Evolutionary conservation across 257 asterid genomes (phyloP), one percentile per base, ranked within the genome.

Genomic region (Ophiorrhiza pumila): DNA sequence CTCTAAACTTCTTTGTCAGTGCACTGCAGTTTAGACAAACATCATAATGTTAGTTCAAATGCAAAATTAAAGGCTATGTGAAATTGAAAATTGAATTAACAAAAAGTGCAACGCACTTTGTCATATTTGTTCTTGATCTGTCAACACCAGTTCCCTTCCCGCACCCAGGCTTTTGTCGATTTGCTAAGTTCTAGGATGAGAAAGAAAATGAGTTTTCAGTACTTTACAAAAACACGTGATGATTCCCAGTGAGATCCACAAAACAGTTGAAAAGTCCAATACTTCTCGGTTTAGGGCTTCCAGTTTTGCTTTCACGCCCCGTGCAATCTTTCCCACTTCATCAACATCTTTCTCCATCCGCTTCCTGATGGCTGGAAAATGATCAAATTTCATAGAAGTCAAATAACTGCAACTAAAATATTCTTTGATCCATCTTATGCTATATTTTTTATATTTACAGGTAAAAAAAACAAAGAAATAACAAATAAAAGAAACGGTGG

Each of bases 311-410:
- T 92, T 90, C 65, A 90, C 87, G 45, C 76, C 85, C 55, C 96
- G 93, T 41, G 96, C 92, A 78, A 85, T 80, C 83, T 90, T 90
- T 57, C 93, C 92, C 73, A 88, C 97, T 85, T 92, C 96, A 73
- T 90, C 91, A 35, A 89, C 81, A 73, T 88, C 96, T 81, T 88
- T 92, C 81, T 92, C 92, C 97, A 90, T 92, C 72, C 96, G 91
- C 83, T 90, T 90, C 85, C 96, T 87, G 72, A 92, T 90, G 35
- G 88, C 98, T 92, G 90, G 75, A 81, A 72, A 41, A 61, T 41
- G 37, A 74, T 75, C 20, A 17, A 22, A 57, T 32, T 37, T 32
- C 29, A 32, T 25, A 7, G 15, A 10, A 58, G 23, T 27, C 31
- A 45, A 29, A 22, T 14, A 23, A 2, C 5, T 2, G 60, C 53